Evolutionary conservation across 805 yeast genomes (phyloP).

Genomic region (Metschnikowia kunwiensis): DNA sequence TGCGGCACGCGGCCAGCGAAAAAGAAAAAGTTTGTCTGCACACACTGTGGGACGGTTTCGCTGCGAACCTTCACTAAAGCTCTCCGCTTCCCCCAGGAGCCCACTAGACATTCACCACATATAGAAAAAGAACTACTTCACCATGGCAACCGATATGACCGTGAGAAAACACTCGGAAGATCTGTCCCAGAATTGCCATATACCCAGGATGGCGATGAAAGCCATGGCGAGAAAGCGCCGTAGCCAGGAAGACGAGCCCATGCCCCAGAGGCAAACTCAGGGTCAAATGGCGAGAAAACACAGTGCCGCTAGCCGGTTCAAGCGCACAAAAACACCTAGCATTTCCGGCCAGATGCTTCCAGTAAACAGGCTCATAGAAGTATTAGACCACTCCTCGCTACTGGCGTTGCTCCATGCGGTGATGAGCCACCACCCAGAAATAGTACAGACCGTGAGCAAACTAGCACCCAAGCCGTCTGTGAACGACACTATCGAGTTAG

Average conservation of each 20-base stretch:
- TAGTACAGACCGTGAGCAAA: slow-evolving; percentile 47
- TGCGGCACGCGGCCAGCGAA: no score
- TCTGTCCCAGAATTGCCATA: neutral
- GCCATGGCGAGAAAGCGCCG: slow-evolving; percentile 9
- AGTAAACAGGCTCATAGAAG: slow-evolving; percentile 61
- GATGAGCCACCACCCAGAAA: slow-evolving; percentile 60
- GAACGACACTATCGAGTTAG: slow-evolving; percentile 46
- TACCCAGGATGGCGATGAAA: slow-evolving; percentile 7
- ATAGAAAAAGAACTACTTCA: neutral
- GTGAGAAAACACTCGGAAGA: slow-evolving; percentile 7
- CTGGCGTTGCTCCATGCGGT: slow-evolving; percentile 51
- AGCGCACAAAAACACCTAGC: slow-evolving; percentile 39
- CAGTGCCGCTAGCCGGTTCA: slow-evolving; percentile 13
- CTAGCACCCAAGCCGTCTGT: slow-evolving; percentile 60
- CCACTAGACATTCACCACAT: no score
- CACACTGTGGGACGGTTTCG: no score
- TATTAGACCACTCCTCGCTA: slow-evolving; percentile 56
- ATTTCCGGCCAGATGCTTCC: slow-evolving; percentile 62
- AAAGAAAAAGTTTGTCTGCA: no score
- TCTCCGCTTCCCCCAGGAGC: no score
- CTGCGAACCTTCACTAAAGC: no score
- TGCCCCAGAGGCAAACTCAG: slow-evolving; percentile 5
- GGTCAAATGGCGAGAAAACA: slow-evolving; percentile 6
- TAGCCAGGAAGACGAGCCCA: slow-evolving; percentile 4
- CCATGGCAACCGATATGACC: slow-evolving; percentile 9